Conservation (phyloP, 352 stramenopile species). For the Lagenidium giganteum region DNA sequence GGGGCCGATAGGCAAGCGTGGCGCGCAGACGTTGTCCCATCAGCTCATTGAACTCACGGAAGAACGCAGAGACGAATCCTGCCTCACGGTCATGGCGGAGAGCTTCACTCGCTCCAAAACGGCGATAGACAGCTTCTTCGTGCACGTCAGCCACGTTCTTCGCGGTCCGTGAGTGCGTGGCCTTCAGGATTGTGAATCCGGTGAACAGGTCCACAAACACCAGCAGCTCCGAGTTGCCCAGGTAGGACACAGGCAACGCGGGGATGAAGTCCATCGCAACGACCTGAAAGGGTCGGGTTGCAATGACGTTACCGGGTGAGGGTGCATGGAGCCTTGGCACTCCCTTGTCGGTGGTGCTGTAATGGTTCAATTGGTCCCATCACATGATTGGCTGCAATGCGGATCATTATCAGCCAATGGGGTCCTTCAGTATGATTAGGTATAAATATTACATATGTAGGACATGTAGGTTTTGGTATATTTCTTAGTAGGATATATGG, state of each 20-base stretch:
- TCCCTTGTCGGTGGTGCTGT: no score
- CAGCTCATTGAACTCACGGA: conserved; percentile 12
- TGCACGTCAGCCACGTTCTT: neutral
- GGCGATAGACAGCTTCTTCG: conserved; percentile 2
- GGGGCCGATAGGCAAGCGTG: conserved; percentile 8
- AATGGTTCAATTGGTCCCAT: no score
- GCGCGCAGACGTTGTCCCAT: conserved; percentile 1
- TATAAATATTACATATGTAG: no score
- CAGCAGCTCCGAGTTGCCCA: neutral
- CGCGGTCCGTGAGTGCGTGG: neutral
- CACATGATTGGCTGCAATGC: no score
- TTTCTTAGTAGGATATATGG: no score
- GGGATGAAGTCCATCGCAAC: neutral
- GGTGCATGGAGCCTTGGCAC: neutral
- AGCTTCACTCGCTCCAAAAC: conserved; percentile 9
- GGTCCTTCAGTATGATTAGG: no score
- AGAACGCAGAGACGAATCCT: conserved; percentile 9
- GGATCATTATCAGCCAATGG: no score
- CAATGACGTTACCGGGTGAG: neutral
- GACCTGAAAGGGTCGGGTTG: conserved; percentile 1
- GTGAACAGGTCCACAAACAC: neutral
- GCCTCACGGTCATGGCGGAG: conserved; percentile 18
- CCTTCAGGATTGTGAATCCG: neutral
- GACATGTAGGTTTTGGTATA: no score
- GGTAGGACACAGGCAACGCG: neutral